A percentile compares a stretch with the other conserved stretches of the same genome.
These are phyloP conservation scores for Chlorociboria aeruginascens DNA, from an alignment of 495 filamentous ascomycete genomes.

Conservation along the genomic window DNA sequence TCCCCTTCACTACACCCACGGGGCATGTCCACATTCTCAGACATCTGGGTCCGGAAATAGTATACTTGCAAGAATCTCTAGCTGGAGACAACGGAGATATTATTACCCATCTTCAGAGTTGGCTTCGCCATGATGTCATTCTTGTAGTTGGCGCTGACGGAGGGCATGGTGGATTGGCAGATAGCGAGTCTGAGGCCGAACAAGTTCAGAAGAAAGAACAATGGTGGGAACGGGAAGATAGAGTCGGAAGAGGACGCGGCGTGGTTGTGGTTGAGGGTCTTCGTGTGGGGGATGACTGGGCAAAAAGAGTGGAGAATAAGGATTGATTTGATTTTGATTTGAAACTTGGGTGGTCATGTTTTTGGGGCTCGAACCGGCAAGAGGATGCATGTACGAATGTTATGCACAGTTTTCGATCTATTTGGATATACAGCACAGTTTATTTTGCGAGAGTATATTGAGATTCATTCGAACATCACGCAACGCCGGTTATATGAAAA, in stretches of 20 bases:
- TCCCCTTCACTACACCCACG: slow-evolving; percentile 70
- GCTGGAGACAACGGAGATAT: slow-evolving; percentile 58
- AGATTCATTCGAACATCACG: no score
- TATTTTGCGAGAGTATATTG: no score
- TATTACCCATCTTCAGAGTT: slow-evolving; percentile 61
- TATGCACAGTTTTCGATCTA: slow-evolving; percentile 7
- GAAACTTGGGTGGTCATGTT: neutral
- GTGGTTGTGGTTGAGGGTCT: slow-evolving; percentile 75
- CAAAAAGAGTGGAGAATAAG: slow-evolving; percentile 54
- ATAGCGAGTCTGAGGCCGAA: slow-evolving; percentile 75
- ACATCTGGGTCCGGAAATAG: slow-evolving; percentile 67
- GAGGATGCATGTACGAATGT: slow-evolving; percentile 6
- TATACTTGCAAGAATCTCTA: slow-evolving; percentile 75
- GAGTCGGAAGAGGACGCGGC: slow-evolving; percentile 73
- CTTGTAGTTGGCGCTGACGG: slow-evolving; percentile 73
- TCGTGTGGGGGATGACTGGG: slow-evolving; percentile 74
- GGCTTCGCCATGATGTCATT: slow-evolving; percentile 74
- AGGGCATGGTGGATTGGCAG: slow-evolving; percentile 73
- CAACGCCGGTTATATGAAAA: no score
- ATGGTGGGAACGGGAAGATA: slow-evolving; percentile 78
- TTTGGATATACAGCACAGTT: slow-evolving; percentile 5
- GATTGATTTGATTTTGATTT: slow-evolving; percentile 36
- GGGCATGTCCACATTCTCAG: slow-evolving; percentile 76
- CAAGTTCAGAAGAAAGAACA: slow-evolving; percentile 45
- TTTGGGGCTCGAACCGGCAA: neutral